Evolutionary conservation across 495 filamentous ascomycete species (phyloP).

Genomic region (Annulohypoxylon bovei): DNA sequence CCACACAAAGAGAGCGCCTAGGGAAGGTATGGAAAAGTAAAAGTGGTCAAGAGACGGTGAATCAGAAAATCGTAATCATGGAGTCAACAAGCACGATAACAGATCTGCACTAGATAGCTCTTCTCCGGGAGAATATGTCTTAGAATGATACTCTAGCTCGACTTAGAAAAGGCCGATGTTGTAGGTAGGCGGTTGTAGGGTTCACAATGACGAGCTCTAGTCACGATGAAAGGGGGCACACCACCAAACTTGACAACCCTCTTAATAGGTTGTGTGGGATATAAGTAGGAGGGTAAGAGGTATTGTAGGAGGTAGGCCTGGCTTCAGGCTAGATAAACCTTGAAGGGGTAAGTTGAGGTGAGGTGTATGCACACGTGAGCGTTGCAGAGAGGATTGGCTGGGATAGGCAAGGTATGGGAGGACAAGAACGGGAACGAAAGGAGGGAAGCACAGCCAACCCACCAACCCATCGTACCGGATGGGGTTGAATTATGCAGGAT

Average conservation of each 20-base stretch:
- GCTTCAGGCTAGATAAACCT: constrained; percentile 39
- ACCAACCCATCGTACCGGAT: constrained; percentile 28
- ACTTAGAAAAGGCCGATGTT: constrained; percentile 24
- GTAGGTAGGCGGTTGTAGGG: constrained; percentile 15
- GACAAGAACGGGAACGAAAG: constrained; percentile 29
- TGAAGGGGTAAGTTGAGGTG: constrained; percentile 7
- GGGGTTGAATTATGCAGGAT: constrained; percentile 42
- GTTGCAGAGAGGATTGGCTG: constrained; percentile 30
- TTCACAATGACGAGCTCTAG: constrained; percentile 32
- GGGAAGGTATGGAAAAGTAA: background rate
- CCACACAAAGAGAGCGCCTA: constrained; percentile 4
- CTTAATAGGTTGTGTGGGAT: constrained; percentile 9
- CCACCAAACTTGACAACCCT: constrained; percentile 22
- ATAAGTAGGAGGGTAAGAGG: constrained; percentile 2
- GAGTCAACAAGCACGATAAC: constrained; percentile 30
- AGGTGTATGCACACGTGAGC: constrained; percentile 42
- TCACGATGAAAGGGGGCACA: constrained; percentile 40
- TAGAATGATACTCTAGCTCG: constrained; percentile 14
- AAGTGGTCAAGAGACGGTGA: constrained; percentile 2
- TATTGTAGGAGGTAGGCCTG: background rate
- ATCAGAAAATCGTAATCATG: constrained; percentile 34
- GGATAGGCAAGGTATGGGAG: constrained; percentile 37
- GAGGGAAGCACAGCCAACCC: constrained; percentile 17
- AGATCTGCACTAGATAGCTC: constrained; percentile 16
- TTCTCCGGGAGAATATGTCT: background rate